These are phyloP conservation scores for Phialophora verrucosa DNA, from an alignment of 2,329 filamentous ascomycete genomes.

Conservation along the genomic window DNA sequence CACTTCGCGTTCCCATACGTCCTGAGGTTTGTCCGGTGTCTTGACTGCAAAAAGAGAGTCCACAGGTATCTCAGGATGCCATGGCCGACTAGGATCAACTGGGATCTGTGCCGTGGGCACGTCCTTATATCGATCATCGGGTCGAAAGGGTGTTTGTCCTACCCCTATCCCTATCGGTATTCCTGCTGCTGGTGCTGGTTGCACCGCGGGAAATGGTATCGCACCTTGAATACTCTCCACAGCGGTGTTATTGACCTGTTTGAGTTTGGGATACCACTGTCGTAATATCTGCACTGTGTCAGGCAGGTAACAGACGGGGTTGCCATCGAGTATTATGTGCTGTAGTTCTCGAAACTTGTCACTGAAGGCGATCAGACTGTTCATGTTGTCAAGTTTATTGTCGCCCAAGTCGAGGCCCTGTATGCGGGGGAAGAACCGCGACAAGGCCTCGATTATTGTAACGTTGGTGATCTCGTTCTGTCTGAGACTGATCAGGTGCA, in stretches of 20 bases:
- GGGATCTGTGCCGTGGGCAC: slow-evolving; percentile 60
- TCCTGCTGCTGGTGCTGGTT: neutral
- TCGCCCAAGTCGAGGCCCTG: slow-evolving; percentile 87
- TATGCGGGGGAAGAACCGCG: slow-evolving; percentile 80
- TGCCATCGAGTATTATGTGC: slow-evolving; percentile 78
- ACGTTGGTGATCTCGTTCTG: slow-evolving; percentile 79
- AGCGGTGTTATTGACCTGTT: slow-evolving; percentile 71
- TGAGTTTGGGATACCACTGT: slow-evolving; percentile 82
- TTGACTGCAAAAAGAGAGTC: slow-evolving; percentile 49
- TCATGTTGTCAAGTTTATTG: slow-evolving; percentile 75
- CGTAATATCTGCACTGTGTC: slow-evolving; percentile 72
- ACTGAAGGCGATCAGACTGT: slow-evolving; percentile 75
- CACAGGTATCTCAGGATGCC: slow-evolving; percentile 38
- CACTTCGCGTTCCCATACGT: slow-evolving; percentile 69
- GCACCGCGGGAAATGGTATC: slow-evolving; percentile 1
- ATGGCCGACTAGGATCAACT: slow-evolving; percentile 54
- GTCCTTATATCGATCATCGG: slow-evolving; percentile 75
- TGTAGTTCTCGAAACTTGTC: slow-evolving; percentile 78
- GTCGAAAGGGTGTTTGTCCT: slow-evolving; percentile 50
- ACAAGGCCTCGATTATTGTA: slow-evolving; percentile 72
- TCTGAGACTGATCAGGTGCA: slow-evolving; percentile 80
- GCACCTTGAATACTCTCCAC: slow-evolving; percentile 65
- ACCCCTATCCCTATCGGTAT: neutral
- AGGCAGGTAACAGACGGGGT: slow-evolving; percentile 70
- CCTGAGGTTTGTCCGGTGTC: slow-evolving; percentile 52